Evolutionary conservation across 257 asterid species (phyloP).

Genomic region (Plectranthus barbatus): DNA sequence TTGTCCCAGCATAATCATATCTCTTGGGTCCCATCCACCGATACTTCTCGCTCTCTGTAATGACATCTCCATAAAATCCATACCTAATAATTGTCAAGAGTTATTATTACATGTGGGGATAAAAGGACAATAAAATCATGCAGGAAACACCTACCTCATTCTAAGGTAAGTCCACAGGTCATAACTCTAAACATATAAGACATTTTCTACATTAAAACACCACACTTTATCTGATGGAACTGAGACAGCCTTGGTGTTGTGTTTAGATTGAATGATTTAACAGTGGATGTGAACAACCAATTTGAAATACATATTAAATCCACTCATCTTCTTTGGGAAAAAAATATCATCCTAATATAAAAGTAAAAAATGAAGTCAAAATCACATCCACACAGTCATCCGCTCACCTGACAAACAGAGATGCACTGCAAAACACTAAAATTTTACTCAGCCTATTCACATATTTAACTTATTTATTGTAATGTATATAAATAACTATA

Average conservation of each 20-base stretch:
- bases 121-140: conserved; percentile 5
- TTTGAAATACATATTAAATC: background rate
- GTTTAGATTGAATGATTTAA: background rate
- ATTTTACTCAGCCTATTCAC: background rate
- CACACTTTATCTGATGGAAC: background rate
- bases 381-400: no score
- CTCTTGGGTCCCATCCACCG: conserved; percentile 99
- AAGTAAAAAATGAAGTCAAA: no score
- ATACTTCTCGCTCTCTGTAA: conserved; percentile 87
- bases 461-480: no score
- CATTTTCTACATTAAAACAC: background rate
- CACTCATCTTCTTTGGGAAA: background rate
- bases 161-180: background rate
- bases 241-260: background rate
- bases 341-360: no score
- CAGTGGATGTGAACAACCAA: background rate
- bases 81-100: conserved; percentile 43
- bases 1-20: conserved; percentile 96
- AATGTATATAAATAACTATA: background rate
- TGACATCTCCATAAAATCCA: conserved; percentile 98
- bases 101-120: background rate
- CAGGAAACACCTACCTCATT: background rate
- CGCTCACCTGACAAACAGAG: no score
- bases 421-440: background rate
- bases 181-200: background rate